These are phyloP conservation scores for Phytopythium oedochilum DNA, from an alignment of 352 stramenopile genomes.

Conservation along the genomic window DNA sequence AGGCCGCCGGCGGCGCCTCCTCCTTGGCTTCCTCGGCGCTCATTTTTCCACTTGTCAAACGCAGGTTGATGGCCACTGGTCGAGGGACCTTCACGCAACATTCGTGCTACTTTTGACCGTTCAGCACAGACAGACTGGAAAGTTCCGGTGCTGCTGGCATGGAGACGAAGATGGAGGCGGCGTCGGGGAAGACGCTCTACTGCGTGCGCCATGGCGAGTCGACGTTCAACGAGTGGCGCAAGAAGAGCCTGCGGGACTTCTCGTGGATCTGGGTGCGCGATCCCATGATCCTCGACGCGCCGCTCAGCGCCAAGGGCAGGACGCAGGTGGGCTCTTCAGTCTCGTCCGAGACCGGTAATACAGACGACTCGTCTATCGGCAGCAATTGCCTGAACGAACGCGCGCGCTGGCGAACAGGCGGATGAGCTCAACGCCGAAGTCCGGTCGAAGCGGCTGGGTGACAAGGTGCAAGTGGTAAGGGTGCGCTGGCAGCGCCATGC, in stretches of 20 bases:
- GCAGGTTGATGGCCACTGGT: too few species aligned
- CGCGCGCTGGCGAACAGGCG: slow-evolving; percentile 13
- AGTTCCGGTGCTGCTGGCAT: neutral
- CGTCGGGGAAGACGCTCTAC: slow-evolving; percentile 61
- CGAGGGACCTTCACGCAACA: slow-evolving; percentile 2
- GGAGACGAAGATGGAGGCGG: neutral
- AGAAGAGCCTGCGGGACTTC: slow-evolving; percentile 73
- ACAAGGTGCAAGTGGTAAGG: slow-evolving; percentile 65
- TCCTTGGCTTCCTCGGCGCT: neutral
- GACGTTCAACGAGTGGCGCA: slow-evolving; percentile 86
- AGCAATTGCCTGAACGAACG: too few species aligned
- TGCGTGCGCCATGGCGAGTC: slow-evolving; percentile 87
- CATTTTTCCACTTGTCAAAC: neutral
- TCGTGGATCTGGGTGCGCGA: slow-evolving; percentile 83
- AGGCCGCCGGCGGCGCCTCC: slow-evolving; percentile 14
- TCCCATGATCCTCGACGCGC: slow-evolving; percentile 82
- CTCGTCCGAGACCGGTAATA: too few species aligned
- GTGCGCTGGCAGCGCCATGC: neutral
- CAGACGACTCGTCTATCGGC: too few species aligned
- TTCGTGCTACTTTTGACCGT: neutral
- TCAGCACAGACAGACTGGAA: too few species aligned
- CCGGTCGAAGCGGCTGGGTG: slow-evolving; percentile 30
- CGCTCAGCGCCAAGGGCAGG: slow-evolving; percentile 64
- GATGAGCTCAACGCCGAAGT: slow-evolving; percentile 39
- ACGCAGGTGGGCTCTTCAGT: slow-evolving; percentile 41